Percentiles rank a stretch among this genome's conserved stretches.
These are phyloP conservation scores for Solanum ossicruentum DNA, from an alignment of 257 asterid species.

Conservation along the genomic window DNA sequence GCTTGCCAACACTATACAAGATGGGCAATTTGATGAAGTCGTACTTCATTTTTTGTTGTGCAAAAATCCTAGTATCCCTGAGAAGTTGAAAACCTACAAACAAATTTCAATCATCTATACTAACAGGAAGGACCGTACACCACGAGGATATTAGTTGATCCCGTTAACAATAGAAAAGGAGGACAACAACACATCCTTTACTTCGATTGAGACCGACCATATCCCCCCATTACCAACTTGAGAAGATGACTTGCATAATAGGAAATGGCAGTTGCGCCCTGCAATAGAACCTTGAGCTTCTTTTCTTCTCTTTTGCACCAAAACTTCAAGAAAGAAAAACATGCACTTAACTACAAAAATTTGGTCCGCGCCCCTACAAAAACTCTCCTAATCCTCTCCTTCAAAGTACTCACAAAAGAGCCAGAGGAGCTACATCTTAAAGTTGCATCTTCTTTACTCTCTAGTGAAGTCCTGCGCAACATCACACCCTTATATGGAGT, in stretches of 20 bases:
- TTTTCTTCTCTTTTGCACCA: neutral
- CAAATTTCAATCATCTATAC: neutral
- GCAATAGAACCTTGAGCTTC: neutral
- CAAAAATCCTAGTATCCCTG: neutral
- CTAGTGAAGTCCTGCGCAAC: neutral
- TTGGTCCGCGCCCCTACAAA: neutral
- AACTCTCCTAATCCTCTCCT: neutral
- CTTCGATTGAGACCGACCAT: neutral
- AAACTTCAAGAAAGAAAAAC: neutral
- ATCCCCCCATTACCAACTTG: neutral
- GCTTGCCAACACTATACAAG: neutral
- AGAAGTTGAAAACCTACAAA: neutral
- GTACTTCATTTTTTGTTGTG: neutral
- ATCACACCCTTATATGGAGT: neutral
- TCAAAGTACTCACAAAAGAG: neutral
- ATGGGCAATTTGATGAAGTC: neutral
- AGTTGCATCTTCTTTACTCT: neutral
- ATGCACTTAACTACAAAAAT: neutral
- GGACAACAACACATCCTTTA: neutral
- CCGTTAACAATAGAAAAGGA: neutral
- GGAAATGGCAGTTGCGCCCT: neutral
- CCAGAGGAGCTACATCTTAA: neutral
- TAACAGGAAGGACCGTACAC: neutral
- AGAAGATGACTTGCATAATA: neutral
- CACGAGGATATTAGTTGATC: neutral